These are phyloP conservation scores for Tetrapyrgos nigripes DNA, from an alignment of 1,284 basidiomycete species.

Conservation along the genomic window DNA sequence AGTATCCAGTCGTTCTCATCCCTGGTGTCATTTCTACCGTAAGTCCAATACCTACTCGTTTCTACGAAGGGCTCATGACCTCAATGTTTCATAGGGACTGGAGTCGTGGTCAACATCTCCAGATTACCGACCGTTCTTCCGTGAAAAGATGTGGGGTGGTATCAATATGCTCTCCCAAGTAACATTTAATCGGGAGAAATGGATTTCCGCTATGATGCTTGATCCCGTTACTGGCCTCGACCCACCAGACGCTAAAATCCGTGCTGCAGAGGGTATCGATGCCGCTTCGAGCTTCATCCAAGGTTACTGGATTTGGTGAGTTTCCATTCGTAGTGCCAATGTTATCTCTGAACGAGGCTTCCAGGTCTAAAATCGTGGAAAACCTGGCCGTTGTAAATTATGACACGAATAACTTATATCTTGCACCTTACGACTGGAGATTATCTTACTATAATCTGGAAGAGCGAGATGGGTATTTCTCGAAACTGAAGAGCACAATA, in stretches of 20 bases:
- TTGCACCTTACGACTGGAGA: constrained; percentile 93
- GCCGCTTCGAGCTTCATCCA: constrained; percentile 92
- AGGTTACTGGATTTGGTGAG: constrained; percentile 94
- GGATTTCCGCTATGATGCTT: constrained; percentile 91
- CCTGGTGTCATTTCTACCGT: constrained; percentile 85
- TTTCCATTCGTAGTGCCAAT: constrained; percentile 3
- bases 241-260: constrained; percentile 86
- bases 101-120: constrained; percentile 88
- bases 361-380: constrained; percentile 90
- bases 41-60: constrained; percentile 25
- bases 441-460: constrained; percentile 92
- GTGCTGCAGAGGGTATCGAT: constrained; percentile 92
- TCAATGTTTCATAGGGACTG: constrained; percentile 59
- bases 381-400: constrained; percentile 93
- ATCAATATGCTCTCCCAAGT: constrained; percentile 86
- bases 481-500: constrained; percentile 83
- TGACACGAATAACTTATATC: constrained; percentile 87
- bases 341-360: neutral
- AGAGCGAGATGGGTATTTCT: constrained; percentile 93
- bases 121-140: constrained; percentile 81
- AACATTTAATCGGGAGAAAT: constrained; percentile 79
- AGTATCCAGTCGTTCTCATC: constrained; percentile 82
- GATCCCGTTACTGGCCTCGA: constrained; percentile 94
- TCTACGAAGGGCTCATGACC: neutral
- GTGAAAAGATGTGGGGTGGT: constrained; percentile 88